phyloP scores from a whole-genome alignment of 805 yeast genomes.

The Priceomyces haplophilus region DNA sequence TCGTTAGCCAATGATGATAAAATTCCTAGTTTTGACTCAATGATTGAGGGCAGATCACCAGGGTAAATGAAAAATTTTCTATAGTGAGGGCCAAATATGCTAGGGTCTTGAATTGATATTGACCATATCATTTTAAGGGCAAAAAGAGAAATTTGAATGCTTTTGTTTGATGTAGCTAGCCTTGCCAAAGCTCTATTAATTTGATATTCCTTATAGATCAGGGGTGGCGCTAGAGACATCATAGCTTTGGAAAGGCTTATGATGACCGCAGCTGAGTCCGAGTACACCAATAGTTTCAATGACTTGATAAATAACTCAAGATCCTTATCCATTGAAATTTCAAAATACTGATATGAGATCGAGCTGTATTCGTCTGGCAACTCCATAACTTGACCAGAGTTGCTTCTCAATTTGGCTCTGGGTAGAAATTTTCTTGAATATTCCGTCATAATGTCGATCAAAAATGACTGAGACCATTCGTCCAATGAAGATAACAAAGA shows the following conservation, averaged over 20 bases:
- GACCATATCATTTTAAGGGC: constrained; percentile 49
- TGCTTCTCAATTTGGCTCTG: constrained; percentile 43
- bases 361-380: constrained; percentile 41
- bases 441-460: constrained; percentile 61
- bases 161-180: constrained; percentile 27
- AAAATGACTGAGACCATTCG: constrained; percentile 63
- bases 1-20: constrained; percentile 57
- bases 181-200: constrained; percentile 52
- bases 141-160: constrained; percentile 20
- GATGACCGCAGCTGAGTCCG: constrained; percentile 58
- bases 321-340: constrained; percentile 52
- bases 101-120: constrained; percentile 32
- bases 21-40: constrained; percentile 57
- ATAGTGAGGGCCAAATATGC: constrained; percentile 30
- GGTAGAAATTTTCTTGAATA: constrained; percentile 64
- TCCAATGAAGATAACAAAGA: constrained; percentile 52
- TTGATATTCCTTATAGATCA: constrained; percentile 44
- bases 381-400: constrained; percentile 31
- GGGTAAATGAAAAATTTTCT: constrained; percentile 57
- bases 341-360: constrained; percentile 22
- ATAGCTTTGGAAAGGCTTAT: constrained; percentile 58
- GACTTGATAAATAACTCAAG: constrained; percentile 51
- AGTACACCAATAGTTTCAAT: constrained; percentile 44
- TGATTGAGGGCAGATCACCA: constrained; percentile 42
- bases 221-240: constrained; percentile 56